These are phyloP conservation scores for Phaffia australis DNA, from an alignment of 768 basidiomycete genomes.

Conservation along the genomic window DNA sequence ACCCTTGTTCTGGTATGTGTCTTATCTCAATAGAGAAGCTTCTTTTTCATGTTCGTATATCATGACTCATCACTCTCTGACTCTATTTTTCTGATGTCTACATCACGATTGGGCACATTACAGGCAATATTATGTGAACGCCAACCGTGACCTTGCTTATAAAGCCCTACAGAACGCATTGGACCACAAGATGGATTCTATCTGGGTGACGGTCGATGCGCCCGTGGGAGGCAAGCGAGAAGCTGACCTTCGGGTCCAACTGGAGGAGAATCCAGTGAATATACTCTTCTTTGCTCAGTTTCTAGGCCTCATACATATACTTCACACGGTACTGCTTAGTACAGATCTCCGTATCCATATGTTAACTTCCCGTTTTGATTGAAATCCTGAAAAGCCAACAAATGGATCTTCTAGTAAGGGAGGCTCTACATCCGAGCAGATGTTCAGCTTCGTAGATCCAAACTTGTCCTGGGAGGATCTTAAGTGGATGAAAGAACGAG, in stretches of 20 bases:
- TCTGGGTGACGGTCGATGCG: slow-evolving; percentile 36
- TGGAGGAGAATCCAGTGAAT: slow-evolving; percentile 20
- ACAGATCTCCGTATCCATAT: too few relatives aligned
- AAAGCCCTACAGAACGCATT: slow-evolving; percentile 33
- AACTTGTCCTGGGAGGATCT: slow-evolving; percentile 37
- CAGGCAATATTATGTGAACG: slow-evolving; percentile 14
- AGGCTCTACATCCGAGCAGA: slow-evolving; percentile 11
- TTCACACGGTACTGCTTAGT: too few relatives aligned
- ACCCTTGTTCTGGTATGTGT: slow-evolving; percentile 33
- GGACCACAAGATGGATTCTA: slow-evolving; percentile 31
- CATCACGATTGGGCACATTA: neutral
- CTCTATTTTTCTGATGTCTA: slow-evolving; percentile 28
- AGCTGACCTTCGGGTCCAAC: slow-evolving; percentile 22
- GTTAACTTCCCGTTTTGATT: too few relatives aligned
- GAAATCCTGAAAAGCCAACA: neutral
- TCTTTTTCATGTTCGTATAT: slow-evolving; percentile 29
- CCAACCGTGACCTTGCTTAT: slow-evolving; percentile 28
- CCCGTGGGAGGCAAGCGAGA: slow-evolving; percentile 28
- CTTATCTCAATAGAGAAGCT: slow-evolving; percentile 29
- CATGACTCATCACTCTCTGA: slow-evolving; percentile 12
- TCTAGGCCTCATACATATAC: neutral
- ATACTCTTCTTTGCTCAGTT: neutral
- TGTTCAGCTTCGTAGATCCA: slow-evolving; percentile 28
- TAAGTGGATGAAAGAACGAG: slow-evolving; percentile 34
- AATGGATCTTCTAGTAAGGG: slow-evolving; percentile 5